Evolutionary conservation across 1,139 yeast species (phyloP).

Genomic region (Yamadazyma spencermartinsiae): DNA sequence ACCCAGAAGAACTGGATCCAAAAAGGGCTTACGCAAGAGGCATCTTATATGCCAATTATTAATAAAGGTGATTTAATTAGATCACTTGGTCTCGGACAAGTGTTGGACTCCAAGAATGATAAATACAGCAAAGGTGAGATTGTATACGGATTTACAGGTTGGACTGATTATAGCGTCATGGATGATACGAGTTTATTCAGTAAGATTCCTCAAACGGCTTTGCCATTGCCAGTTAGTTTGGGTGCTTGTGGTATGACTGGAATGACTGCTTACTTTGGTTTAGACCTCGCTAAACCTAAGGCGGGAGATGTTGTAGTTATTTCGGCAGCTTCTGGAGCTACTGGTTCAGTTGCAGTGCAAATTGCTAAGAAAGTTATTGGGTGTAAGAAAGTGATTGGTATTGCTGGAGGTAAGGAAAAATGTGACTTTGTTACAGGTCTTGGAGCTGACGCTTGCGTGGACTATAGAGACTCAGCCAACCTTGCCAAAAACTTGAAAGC

Average conservation of each 20-base stretch:
- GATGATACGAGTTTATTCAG: constrained; percentile 20
- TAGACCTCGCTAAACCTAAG: constrained; percentile 44
- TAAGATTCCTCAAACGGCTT: constrained; percentile 25
- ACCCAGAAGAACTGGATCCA: constrained; percentile 65
- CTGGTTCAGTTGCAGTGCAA: constrained; percentile 64
- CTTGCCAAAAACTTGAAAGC: constrained; percentile 43
- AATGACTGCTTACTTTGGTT: constrained; percentile 62
- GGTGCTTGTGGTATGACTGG: constrained; percentile 53
- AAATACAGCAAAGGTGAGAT: constrained; percentile 46
- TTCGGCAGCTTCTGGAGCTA: constrained; percentile 72
- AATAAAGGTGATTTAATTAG: constrained; percentile 49
- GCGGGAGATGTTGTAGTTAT: constrained; percentile 41
- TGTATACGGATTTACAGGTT: constrained; percentile 27
- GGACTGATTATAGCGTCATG: constrained; percentile 33
- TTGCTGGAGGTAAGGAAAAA: constrained; percentile 63
- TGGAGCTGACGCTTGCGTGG: constrained; percentile 56
- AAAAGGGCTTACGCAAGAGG: constrained; percentile 37
- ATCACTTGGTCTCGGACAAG: constrained; percentile 51
- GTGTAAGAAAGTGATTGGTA: constrained; percentile 59
- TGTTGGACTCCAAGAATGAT: constrained; percentile 43
- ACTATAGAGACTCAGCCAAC: constrained; percentile 48
- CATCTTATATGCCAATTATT: constrained; percentile 50
- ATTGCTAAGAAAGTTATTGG: constrained; percentile 54
- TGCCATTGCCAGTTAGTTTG: constrained; percentile 28
- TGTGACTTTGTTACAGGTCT: constrained; percentile 53